Conservation (phyloP, 805 yeast genomes). For the Alloascoidea hylecoeti region DNA sequence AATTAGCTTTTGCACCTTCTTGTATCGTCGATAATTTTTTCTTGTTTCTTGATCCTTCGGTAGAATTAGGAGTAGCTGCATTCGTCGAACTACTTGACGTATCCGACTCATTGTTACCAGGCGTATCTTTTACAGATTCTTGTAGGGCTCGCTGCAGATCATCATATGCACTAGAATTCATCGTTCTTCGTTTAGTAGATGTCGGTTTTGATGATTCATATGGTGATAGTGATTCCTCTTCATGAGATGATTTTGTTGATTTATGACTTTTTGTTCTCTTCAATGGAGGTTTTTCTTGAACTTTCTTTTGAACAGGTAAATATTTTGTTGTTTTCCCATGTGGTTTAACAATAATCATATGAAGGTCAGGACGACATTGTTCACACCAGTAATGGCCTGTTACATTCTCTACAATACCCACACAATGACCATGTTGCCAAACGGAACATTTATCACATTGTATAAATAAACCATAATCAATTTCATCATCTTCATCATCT, state of each 20-base stretch:
- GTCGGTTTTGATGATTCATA: too few species aligned
- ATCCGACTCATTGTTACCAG: too few species aligned
- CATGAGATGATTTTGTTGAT: not conserved
- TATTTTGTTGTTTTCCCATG: slow-evolving; percentile 26
- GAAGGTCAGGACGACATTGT: slow-evolving; percentile 58
- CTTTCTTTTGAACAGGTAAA: slow-evolving; percentile 23
- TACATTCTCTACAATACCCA: slow-evolving; percentile 51
- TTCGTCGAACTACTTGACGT: not conserved
- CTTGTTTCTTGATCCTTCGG: not conserved
- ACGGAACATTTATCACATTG: slow-evolving; percentile 74
- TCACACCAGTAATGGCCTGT: slow-evolving; percentile 86
- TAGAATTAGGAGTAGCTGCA: not conserved
- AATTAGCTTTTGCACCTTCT: too few species aligned
- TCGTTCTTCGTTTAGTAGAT: slow-evolving; percentile 4
- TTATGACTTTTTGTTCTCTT: not conserved
- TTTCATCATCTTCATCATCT: slow-evolving; percentile 12
- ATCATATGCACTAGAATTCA: slow-evolving; percentile 3
- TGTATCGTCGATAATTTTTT: not conserved
- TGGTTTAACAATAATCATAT: slow-evolving; percentile 26
- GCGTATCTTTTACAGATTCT: slow-evolving; percentile 1
- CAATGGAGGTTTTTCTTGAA: slow-evolving; percentile 5
- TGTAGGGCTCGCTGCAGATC: not conserved
- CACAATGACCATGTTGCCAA: slow-evolving; percentile 85
- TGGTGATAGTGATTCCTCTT: too few species aligned
- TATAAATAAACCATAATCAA: slow-evolving; percentile 72